Base-by-base conservation (phyloP, 2,329 filamentous ascomycete species). In the Cadophora sp. region DNA sequence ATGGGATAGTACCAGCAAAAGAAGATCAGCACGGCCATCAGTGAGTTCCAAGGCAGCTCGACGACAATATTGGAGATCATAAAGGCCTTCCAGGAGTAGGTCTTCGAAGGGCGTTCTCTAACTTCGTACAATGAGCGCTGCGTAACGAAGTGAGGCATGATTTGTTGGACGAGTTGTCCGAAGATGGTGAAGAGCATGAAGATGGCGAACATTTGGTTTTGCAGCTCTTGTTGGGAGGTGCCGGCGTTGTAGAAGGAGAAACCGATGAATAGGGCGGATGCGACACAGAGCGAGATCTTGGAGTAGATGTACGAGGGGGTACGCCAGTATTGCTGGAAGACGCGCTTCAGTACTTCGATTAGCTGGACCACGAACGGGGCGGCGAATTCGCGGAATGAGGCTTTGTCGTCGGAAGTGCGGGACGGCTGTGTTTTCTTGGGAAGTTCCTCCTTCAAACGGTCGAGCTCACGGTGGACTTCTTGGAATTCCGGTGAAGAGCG, bases 1-100 rank as follows among this genome's bases (percentile, higher is more conserved):
- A 97, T 87, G 1, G 93, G 92, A 77, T 94, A 97, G 83, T 97
- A 97, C 87, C 92, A 95, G 78, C 85, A 89, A 76, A 93, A 85
- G 83, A 84, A 97, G 82, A 94, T 90, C 72, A 97, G 81, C n/a
- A 90, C 84, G 3, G 89, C 87, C 85, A 92, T 90, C 53, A 96
- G 80, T 0, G 69, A 59, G 77, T 97, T 93, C 90, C 92, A 97
- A 0, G 93, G 92, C 1, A 97, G 82, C 79, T 97, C 94, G 68
- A 95, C 92, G 34, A 94, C 81, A 71, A 97, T 91, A 43, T 92
- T 89, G 66, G 91, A 92, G 0, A 91, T 77, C 74, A 92, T 84
- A 16, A 92, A 80, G 31, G 89, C 81, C 68, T 91, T 82, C 82
- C 89, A 92, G 1, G 87, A 89, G 79, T 95, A 96, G 29, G 93